These are phyloP conservation scores for Apiospora arundinis DNA, from an alignment of 2,329 filamentous ascomycete species.

Conservation along the genomic window DNA sequence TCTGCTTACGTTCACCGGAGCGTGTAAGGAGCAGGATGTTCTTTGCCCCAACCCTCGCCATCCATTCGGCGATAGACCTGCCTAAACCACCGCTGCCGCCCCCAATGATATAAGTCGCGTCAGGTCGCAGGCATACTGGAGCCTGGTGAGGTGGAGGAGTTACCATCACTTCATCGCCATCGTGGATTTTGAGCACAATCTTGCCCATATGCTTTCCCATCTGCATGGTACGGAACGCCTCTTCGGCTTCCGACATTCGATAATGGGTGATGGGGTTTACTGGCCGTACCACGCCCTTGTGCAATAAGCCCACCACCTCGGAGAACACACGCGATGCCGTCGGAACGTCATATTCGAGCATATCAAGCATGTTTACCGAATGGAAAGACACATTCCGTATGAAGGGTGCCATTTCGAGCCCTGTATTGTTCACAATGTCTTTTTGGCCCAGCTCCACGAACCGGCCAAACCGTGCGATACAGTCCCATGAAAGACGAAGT, in stretches of 20 bases:
- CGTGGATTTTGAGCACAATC: neutral
- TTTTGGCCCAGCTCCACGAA: constrained; percentile 23
- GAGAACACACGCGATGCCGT: neutral
- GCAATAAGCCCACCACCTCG: constrained; percentile 35
- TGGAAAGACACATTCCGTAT: constrained; percentile 28
- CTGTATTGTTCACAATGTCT: constrained; percentile 21
- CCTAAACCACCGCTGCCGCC: constrained; percentile 48
- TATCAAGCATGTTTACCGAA: constrained; percentile 21
- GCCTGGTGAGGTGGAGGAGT: neutral
- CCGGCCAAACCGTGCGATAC: constrained; percentile 22
- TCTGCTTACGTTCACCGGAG: neutral
- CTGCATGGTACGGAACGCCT: constrained; percentile 52
- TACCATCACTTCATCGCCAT: constrained; percentile 15
- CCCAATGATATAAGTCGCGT: constrained; percentile 43
- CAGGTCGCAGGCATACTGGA: constrained; percentile 28
- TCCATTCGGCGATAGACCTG: constrained; percentile 39
- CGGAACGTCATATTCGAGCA: neutral
- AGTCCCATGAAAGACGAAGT: constrained; percentile 18
- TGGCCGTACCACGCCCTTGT: constrained; percentile 35
- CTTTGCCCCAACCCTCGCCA: constrained; percentile 42
- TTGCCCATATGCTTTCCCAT: constrained; percentile 42
- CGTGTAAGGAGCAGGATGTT: constrained; percentile 39
- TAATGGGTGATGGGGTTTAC: constrained; percentile 43
- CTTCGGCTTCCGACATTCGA: constrained; percentile 42
- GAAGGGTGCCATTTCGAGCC: constrained; percentile 24